Evolutionary conservation across 768 basidiomycete genomes (phyloP).

Genomic region (Suillus brevipes): DNA sequence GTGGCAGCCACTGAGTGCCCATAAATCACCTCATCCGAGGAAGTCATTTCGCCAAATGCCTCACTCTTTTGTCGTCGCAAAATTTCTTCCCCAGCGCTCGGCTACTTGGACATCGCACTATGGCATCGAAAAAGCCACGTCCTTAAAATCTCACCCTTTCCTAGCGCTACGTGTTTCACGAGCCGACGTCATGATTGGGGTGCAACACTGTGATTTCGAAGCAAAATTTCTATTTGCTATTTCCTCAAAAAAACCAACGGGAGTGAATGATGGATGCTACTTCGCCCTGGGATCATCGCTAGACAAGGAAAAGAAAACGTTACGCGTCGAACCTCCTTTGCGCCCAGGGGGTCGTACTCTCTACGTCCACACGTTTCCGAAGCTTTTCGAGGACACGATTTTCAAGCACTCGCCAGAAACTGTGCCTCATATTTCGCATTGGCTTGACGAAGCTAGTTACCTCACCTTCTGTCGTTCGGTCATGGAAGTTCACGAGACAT

Average conservation of each 20-base stretch:
- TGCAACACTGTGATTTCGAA: neutral
- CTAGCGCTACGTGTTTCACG: constrained; percentile 5
- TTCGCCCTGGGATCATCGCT: constrained; percentile 1
- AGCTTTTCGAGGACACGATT: neutral
- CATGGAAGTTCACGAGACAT: neutral
- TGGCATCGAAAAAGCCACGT: neutral
- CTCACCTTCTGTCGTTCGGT: constrained; percentile 6
- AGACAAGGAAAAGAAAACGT: neutral
- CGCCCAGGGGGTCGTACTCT: neutral
- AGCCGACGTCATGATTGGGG: neutral
- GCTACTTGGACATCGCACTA: constrained; percentile 4
- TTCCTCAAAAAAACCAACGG: neutral
- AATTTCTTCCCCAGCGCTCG: constrained; percentile 2
- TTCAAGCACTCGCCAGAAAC: neutral
- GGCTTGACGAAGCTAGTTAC: neutral
- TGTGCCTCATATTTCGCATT: neutral
- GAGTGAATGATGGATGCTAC: neutral
- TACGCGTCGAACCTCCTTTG: neutral
- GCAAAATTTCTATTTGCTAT: neutral
- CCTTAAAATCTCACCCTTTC: constrained; percentile 1
- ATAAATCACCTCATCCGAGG: neutral
- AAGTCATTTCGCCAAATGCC: neutral
- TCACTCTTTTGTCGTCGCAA: constrained; percentile 5
- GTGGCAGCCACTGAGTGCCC: too few species aligned
- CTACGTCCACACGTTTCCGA: constrained; percentile 7